Evolutionary conservation across 352 stramenopile species (phyloP), one percentile per base, ranked within the genome.

Genomic region (Globisporangium spiculum): DNA sequence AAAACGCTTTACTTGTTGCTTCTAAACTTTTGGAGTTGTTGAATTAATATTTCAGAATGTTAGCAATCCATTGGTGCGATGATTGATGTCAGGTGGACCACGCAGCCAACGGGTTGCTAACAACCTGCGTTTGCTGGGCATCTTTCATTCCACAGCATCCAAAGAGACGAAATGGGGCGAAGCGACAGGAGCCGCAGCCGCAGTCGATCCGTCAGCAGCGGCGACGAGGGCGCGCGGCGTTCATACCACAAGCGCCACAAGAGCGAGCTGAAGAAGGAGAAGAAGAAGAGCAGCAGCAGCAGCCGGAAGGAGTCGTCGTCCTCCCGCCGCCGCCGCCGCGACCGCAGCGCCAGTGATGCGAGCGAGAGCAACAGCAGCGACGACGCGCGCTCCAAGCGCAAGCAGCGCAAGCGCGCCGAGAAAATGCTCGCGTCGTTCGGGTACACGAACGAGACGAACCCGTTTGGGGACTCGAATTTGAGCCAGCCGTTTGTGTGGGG

Each of bases 391-490:
- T 53, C 50, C 8, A 74, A 79, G 73, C 84, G 83, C 54, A 88
- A 83, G 56, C 77, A 85, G 69, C 80, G 78, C 64, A 91, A 91
- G 71, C 84, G 89, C 55, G 79, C 86, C 5, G 76, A 85, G 52
- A 94, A 94, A 62, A 75, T 96, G 70, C 77, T 94, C 30, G 77
- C 84, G 48, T 77, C 75, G 34, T 86, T 99, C 72, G 97, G 97
- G 44, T 99, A 99, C 79, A 98, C 97, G n/a, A 97, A 98, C 76
- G 97, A 99, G 22, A 91, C 97, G 52, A 99, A 99, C 78, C 98
- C 98, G 55, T 99, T 99, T 66, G 95, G 97, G 24, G 98, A 99
- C 81, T 91, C 96, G 22, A 99, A 98, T 72, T 79, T 99, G 53
- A 95, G 96, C 63, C 86, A 98, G 72, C 94, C 91, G 9, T 99